Percentiles rank a stretch among this genome's conserved stretches.
These are phyloP conservation scores for Singerocomus inundabilis DNA, from an alignment of 1,284 basidiomycete species.

Conservation along the genomic window DNA sequence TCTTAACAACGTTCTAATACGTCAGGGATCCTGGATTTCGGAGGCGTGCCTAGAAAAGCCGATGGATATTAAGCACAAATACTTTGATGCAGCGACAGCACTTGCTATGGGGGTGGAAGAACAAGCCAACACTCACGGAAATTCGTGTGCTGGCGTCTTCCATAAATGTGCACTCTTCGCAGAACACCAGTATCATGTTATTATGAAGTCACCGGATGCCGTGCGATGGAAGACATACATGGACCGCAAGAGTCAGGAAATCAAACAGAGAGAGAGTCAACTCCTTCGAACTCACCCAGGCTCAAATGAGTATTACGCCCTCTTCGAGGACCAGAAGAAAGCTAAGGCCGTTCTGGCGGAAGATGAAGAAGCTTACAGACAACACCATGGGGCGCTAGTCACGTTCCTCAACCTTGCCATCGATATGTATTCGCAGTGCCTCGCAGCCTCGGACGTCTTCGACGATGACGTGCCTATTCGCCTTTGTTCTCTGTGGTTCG, in stretches of 20 bases:
- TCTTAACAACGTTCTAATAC: conserved; percentile 1
- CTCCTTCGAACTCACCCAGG: conserved; percentile 35
- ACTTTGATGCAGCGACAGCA: conserved; percentile 65
- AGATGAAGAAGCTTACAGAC: conserved; percentile 60
- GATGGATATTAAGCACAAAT: conserved; percentile 66
- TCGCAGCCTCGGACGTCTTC: conserved; percentile 67
- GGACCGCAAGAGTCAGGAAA: conserved; percentile 69
- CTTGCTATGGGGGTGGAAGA: conserved; percentile 37
- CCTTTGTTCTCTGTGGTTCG: conserved; percentile 90
- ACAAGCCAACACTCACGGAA: conserved; percentile 14
- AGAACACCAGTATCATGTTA: conserved; percentile 78
- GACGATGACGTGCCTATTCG: conserved; percentile 81
- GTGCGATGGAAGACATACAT: conserved; percentile 70
- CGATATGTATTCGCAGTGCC: conserved; percentile 78
- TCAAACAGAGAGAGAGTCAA: conserved; percentile 48
- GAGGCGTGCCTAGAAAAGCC: conserved; percentile 85
- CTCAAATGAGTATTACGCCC: conserved; percentile 23
- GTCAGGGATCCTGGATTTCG: conserved; percentile 85
- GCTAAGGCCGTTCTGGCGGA: conserved; percentile 44
- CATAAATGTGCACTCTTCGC: conserved; percentile 88
- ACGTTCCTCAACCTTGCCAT: conserved; percentile 75
- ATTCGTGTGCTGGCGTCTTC: conserved; percentile 63
- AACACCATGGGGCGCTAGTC: conserved; percentile 57
- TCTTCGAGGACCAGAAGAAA: conserved; percentile 40
- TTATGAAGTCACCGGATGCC: conserved; percentile 71